phyloP scores from a whole-genome alignment of 257 asterid genomes.

The Solanum chiquidenum region DNA sequence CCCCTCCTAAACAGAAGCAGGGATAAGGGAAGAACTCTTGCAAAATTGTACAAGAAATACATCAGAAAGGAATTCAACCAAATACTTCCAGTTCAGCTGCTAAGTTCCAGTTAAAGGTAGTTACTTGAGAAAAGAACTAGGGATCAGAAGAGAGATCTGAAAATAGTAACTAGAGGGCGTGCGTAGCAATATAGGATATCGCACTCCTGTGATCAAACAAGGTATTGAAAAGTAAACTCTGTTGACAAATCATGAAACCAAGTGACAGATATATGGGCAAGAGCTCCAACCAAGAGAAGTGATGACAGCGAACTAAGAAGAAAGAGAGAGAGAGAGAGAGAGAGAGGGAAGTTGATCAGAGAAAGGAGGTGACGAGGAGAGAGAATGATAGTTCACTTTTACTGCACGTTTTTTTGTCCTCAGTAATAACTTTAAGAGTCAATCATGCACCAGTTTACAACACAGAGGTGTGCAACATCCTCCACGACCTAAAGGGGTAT shows the following conservation, averaged over 20 bases:
- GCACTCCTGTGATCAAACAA: not conserved
- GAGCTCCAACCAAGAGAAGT: not conserved
- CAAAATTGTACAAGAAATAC: not conserved
- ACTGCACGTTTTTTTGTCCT: not conserved
- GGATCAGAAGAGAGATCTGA: not conserved
- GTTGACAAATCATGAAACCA: not conserved
- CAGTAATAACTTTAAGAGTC: not conserved
- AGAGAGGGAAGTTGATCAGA: not conserved
- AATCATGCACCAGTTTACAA: not conserved
- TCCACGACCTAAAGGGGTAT: not conserved
- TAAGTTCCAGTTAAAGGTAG: not conserved
- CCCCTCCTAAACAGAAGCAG: not conserved
- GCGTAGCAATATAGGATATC: not conserved
- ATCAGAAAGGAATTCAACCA: not conserved
- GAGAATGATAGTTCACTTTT: not conserved
- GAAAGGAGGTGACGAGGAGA: not conserved
- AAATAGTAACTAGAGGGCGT: not conserved
- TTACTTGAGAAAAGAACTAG: not conserved
- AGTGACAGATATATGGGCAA: not conserved
- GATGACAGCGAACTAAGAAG: not conserved
- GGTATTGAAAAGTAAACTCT: not conserved
- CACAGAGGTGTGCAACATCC: not conserved
- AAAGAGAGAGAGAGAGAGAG: not conserved
- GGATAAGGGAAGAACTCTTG: not conserved
- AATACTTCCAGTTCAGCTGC: not conserved